A percentile compares a stretch with the other conserved stretches of the same genome.
Evolutionary conservation across 192 early-diverging fungal genomes (phyloP).

Genomic region (Kickxella alabastrina): DNA sequence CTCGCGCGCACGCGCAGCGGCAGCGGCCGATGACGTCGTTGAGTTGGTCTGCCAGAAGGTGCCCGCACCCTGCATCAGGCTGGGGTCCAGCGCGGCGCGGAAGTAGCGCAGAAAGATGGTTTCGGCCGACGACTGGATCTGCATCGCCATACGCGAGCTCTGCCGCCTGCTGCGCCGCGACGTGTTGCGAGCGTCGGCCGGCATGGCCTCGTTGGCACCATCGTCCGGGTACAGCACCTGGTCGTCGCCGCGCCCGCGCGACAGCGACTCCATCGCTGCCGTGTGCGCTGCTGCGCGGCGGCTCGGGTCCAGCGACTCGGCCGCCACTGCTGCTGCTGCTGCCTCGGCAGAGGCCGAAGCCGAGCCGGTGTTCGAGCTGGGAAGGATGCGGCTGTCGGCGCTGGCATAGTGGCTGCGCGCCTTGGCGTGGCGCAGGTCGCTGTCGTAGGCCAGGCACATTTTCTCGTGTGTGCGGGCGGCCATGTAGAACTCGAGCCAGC

Average conservation of each 20-base stretch:
- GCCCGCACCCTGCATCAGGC: constrained; percentile 27
- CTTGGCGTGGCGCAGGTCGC: constrained; percentile 50
- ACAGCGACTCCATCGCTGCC: constrained; percentile 40
- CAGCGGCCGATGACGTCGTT: constrained; percentile 13
- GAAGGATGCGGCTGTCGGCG: constrained; percentile 7
- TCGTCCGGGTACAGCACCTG: constrained; percentile 7
- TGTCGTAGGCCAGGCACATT: constrained; percentile 51
- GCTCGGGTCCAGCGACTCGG: constrained; percentile 10
- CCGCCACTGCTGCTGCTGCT: constrained; percentile 4
- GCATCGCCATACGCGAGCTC: constrained; percentile 50
- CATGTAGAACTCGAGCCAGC: constrained; percentile 55
- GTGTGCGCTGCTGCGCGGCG: constrained; percentile 30
- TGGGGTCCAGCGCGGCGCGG: constrained; percentile 49
- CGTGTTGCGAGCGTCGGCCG: constrained; percentile 6
- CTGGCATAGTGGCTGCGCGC: constrained; percentile 47
- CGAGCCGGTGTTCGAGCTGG: background rate
- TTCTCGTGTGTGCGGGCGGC: constrained; percentile 50
- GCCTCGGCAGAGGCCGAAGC: background rate
- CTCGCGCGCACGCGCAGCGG: constrained; percentile 3
- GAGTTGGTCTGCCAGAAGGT: constrained; percentile 16
- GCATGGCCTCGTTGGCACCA: constrained; percentile 3
- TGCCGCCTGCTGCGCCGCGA: constrained; percentile 43
- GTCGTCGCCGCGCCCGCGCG: constrained; percentile 20
- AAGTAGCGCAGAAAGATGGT: constrained; percentile 51
- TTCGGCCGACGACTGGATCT: constrained; percentile 50